Base-by-base conservation (phyloP, 305 asterid genomes). In the Rubia tinctorum region DNA sequence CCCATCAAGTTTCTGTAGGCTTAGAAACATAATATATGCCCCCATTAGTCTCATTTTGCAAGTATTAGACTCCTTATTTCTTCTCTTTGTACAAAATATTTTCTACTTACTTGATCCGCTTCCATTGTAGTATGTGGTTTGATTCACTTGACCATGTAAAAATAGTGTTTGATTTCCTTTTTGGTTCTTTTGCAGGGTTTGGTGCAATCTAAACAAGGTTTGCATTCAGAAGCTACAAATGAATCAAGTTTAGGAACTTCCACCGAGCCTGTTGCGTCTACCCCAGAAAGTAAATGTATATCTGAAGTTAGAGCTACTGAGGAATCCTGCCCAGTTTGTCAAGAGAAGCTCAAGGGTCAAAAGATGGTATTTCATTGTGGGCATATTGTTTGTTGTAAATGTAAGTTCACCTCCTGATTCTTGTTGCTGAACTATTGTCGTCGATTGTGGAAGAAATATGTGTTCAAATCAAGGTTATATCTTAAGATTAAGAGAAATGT, bases 291-390 rank as follows among this genome's bases (percentile, higher is more conserved):
- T 68, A 78, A 81, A 72, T 75, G 80, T 75, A 79, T 76, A 68
- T 43, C 74, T 73, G 71, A 67, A 74, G 73, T 79, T 44, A 84
- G 73, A 77, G 76, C 73, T 30, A 84, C 77, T 71, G 80, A 77
- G 74, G 93, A 82, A 74, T 75, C 88, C 56, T 95, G 99, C 83
- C 99, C 98, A 22, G 90, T 92, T 79, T 95, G 99, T 82, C 99
- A 95, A 75, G 98, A 95, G 82, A 88, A 86, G 82, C 96, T 95
- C 64, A 86, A 84, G 68, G 90, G 84, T 73, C 96, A 88, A 84
- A 92, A 86, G 85, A 92, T 95, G 98, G 99, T 95, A 75, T 95
- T 92, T 80, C 99, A 88, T 71, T 95, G 99, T 80, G 99, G 98
- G 68, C 99, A 95, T 80, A 68, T 92, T 75, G 93, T 89, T 17